Conservation (phyloP, 1,139 yeast species). For the Blastobotrys arbuscula region DNA sequence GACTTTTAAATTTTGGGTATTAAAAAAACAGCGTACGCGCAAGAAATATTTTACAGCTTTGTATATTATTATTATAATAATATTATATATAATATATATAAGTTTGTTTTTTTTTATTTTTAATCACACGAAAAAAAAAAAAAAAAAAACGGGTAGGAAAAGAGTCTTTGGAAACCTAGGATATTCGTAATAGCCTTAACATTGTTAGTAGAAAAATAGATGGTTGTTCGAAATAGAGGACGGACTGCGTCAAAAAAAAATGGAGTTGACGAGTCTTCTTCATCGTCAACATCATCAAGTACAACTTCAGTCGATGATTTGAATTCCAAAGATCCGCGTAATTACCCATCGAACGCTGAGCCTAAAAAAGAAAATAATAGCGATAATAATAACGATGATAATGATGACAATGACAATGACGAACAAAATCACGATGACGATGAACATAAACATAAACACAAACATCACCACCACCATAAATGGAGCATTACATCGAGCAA, state of each 20-base stretch:
- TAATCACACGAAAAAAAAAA: too few species aligned
- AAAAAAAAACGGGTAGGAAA: too few species aligned
- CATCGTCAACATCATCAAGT: neutral
- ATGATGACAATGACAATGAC: neutral
- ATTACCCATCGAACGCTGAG: neutral
- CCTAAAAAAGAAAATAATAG: neutral
- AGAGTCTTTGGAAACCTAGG: too few species aligned
- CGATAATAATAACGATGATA: neutral
- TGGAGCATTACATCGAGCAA: constrained; percentile 22
- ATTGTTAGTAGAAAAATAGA: neutral
- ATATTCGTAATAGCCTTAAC: too few species aligned
- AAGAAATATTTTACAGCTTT: too few species aligned
- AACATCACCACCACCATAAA: neutral
- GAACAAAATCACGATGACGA: neutral
- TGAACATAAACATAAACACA: neutral
- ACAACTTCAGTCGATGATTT: neutral
- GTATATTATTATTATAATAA: too few species aligned
- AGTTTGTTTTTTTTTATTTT: too few species aligned
- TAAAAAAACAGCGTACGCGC: too few species aligned
- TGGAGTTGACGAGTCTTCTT: neutral
- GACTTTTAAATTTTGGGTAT: too few species aligned
- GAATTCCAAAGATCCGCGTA: constrained; percentile 1
- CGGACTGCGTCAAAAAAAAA: neutral
- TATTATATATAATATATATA: too few species aligned
- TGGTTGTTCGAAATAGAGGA: neutral